Conservation (phyloP, 2,329 filamentous ascomycete genomes). For the Pyrenophora teres region DNA sequence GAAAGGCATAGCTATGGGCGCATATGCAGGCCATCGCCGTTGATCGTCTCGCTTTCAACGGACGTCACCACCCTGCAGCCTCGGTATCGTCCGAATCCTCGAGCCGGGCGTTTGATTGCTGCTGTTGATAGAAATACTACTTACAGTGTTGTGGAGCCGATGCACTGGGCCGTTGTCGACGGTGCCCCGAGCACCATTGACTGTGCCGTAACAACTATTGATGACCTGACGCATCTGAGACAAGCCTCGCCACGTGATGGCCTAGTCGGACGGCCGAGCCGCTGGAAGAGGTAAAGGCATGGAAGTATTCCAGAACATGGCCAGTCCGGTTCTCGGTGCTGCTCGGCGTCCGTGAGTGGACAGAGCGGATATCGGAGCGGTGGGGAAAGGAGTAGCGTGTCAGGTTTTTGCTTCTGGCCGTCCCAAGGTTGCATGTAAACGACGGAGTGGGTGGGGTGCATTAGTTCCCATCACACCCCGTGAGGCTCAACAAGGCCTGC, state of each 20-base stretch:
- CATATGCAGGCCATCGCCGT: constrained; percentile 2
- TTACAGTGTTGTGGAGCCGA: not conserved
- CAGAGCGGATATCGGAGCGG: constrained; percentile 11
- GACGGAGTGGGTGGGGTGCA: constrained; percentile 30
- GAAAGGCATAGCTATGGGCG: constrained; percentile 7
- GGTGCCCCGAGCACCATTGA: not conserved
- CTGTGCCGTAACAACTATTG: not conserved
- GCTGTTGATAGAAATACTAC: not conserved
- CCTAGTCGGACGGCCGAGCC: not conserved
- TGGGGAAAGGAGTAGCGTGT: constrained; percentile 11
- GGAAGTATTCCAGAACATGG: constrained; percentile 26
- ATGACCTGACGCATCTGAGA: constrained; percentile 1
- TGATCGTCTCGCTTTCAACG: not conserved
- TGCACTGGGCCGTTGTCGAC: not conserved
- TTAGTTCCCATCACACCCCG: constrained; percentile 27
- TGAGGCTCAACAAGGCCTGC: constrained; percentile 36
- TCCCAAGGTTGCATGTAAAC: constrained; percentile 13
- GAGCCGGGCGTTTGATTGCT: not conserved
- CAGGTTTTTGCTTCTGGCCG: constrained; percentile 35
- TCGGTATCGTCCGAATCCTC: not conserved
- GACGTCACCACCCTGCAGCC: not conserved
- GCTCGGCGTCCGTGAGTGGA: constrained; percentile 11
- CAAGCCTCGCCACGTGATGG: constrained; percentile 1
- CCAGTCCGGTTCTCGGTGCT: constrained; percentile 3
- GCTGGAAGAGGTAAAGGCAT: constrained; percentile 6